Evolutionary conservation across 2,329 filamentous ascomycete species (phyloP).

Genomic region (Whalleya microplaca): DNA sequence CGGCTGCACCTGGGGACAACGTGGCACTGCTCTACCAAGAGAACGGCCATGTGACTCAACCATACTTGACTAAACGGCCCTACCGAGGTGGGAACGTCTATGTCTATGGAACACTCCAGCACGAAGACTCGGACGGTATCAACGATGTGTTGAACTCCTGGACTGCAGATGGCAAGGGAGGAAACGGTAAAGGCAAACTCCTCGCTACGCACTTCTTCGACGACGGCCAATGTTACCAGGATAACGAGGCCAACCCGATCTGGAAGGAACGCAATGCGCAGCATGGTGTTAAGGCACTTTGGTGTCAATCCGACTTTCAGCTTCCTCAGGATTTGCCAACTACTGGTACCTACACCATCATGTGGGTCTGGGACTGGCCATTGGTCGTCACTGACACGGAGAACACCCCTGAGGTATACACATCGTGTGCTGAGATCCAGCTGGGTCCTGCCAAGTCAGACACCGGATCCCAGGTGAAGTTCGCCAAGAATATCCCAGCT

Average conservation of each 20-base stretch:
- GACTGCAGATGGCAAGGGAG: conserved; percentile 80
- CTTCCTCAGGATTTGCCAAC: conserved; percentile 69
- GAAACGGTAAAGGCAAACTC: conserved; percentile 76
- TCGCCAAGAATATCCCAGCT: conserved; percentile 36
- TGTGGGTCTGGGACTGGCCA: conserved; percentile 98
- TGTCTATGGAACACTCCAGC: conserved; percentile 71
- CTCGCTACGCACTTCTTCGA: conserved; percentile 82
- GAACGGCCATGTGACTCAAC: conserved; percentile 74
- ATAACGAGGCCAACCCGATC: conserved; percentile 47
- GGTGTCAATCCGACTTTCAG: conserved; percentile 81
- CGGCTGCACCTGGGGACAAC: conserved; percentile 61
- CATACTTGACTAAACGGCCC: conserved; percentile 59
- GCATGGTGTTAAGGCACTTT: conserved; percentile 63
- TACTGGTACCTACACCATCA: conserved; percentile 74
- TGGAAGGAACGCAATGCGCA: conserved; percentile 61
- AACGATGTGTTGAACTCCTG: conserved; percentile 70
- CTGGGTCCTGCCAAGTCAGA: conserved; percentile 35
- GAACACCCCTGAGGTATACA: conserved; percentile 61
- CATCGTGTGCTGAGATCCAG: conserved; percentile 50
- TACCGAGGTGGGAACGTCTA: conserved; percentile 72
- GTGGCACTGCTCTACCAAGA: conserved; percentile 72
- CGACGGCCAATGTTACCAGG: conserved; percentile 87
- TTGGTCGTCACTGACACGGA: conserved; percentile 53
- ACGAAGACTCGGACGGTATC: conserved; percentile 45
- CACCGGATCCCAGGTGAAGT: conserved; percentile 45